Base-by-base conservation (phyloP, 345 rosid genomes). In the Boechera divaricarpa region DNA sequence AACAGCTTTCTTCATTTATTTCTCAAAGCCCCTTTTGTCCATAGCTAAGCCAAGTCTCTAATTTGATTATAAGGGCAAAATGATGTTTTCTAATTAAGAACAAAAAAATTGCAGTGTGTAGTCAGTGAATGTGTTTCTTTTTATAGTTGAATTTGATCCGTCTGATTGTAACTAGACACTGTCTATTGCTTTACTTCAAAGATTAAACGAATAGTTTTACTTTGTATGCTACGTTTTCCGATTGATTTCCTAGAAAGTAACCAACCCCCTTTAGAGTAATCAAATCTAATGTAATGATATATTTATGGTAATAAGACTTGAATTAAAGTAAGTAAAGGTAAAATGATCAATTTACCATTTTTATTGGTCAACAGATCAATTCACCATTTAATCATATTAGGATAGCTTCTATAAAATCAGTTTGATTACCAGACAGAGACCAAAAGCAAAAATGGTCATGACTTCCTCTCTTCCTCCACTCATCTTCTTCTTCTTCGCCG, bases 401-500 rank as follows among this genome's bases (percentile, higher is more conserved):
- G 45, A 21, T n/a, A 10, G 29, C 51, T 45, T 45, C 10, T 16
- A 18, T 39, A 6, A 6, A 32, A 49, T 51, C 47, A 68, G 63
- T 52, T 68, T 6, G 56, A 54, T 62, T 2, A 69, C 58, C 70
- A 31, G 18, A 62, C 79, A 39, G 15, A 16, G 68, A 75, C 73
- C 53, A 44, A 42, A 15, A 4, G 10, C 10, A 10, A 24, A 6
- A 26, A 51, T 67, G 63, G 63, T 56, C 70, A 89, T 86, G 94
- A 80, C 87, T 77, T 42, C 88, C 48, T 64, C 81, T 62, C 32
- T 44, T 48, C 38, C 75, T 32, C 61, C 75, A 70, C 67, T 80
- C 33, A 59, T 79, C 69, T 60, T 75, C 79, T 48, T 82, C 73
- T 57, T 85, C 82, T 63, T 82, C 82, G 26, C 70, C 69, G 61